phyloP scores from a whole-genome alignment of 805 yeast species.

The Candida rishiriensis region DNA sequence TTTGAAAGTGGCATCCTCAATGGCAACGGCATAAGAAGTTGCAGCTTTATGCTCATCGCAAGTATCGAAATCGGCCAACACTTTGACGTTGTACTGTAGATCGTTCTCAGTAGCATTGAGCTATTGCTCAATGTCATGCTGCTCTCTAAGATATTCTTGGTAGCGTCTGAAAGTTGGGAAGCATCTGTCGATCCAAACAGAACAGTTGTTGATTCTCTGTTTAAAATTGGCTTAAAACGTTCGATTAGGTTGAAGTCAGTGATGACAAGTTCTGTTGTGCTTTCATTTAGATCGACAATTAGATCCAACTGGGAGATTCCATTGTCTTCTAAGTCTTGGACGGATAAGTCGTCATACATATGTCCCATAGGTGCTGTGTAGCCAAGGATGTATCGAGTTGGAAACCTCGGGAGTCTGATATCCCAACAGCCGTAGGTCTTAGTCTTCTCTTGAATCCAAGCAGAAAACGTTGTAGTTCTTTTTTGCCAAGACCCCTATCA shows the following conservation, averaged over 20 bases:
- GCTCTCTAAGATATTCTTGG: neutral
- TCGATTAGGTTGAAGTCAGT: slow-evolving; percentile 10
- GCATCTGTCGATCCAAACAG: neutral
- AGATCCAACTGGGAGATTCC: neutral
- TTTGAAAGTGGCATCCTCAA: neutral
- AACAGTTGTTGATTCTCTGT: neutral
- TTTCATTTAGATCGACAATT: neutral
- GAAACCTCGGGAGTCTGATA: no score
- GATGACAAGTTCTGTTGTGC: neutral
- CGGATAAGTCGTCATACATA: no score
- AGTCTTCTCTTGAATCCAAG: no score
- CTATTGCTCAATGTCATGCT: neutral
- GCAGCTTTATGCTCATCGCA: no score
- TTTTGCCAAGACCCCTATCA: neutral
- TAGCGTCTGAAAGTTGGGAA: neutral
- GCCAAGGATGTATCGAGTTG: no score
- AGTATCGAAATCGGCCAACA: no score
- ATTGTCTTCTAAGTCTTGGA: no score
- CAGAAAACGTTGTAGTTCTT: neutral
- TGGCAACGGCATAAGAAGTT: no score
- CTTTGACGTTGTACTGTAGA: no score
- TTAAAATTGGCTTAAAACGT: neutral
- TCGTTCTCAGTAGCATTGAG: no score
- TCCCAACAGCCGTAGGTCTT: no score
- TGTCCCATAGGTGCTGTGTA: no score